Evolutionary conservation across 2,329 filamentous ascomycete genomes (phyloP).

Genomic region (Neofusicoccum laricinum): DNA sequence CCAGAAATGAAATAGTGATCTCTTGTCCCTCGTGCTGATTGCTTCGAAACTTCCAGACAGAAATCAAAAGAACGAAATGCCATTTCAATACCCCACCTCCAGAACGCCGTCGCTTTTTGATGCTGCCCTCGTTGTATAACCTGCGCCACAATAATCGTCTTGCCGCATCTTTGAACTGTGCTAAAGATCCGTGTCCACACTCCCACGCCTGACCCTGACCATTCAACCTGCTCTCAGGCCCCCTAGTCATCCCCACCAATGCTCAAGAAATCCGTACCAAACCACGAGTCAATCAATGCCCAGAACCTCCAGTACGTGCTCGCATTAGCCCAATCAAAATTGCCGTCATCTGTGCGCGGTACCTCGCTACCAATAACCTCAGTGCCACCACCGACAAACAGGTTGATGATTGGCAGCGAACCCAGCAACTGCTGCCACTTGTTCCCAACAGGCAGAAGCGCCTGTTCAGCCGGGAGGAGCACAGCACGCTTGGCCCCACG

Average conservation of each 20-base stretch:
- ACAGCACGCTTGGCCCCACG: constrained; percentile 37
- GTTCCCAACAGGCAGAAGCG: constrained; percentile 44
- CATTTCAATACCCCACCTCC: not conserved
- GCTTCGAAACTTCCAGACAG: not conserved
- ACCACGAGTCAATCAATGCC: constrained; percentile 53
- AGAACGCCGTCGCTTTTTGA: constrained; percentile 13
- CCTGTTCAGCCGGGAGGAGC: constrained; percentile 44
- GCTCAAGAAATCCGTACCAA: constrained; percentile 62
- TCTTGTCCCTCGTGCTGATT: not conserved
- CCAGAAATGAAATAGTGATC: not conserved
- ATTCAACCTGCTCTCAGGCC: not conserved
- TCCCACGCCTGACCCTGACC: not conserved
- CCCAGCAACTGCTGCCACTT: constrained; percentile 41
- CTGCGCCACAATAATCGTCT: not conserved
- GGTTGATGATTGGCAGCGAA: constrained; percentile 51
- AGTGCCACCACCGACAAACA: constrained; percentile 43
- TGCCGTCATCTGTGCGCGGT: constrained; percentile 68
- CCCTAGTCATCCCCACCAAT: constrained; percentile 49
- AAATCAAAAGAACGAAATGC: not conserved
- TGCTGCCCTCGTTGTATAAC: not conserved
- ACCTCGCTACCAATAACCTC: constrained; percentile 73
- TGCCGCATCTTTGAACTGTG: not conserved
- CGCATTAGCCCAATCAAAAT: constrained; percentile 71
- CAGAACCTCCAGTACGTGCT: constrained; percentile 61
- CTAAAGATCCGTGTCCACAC: not conserved